phyloP scores from a whole-genome alignment of 2,329 filamentous ascomycete species.

The Epicoccum nigrum region DNA sequence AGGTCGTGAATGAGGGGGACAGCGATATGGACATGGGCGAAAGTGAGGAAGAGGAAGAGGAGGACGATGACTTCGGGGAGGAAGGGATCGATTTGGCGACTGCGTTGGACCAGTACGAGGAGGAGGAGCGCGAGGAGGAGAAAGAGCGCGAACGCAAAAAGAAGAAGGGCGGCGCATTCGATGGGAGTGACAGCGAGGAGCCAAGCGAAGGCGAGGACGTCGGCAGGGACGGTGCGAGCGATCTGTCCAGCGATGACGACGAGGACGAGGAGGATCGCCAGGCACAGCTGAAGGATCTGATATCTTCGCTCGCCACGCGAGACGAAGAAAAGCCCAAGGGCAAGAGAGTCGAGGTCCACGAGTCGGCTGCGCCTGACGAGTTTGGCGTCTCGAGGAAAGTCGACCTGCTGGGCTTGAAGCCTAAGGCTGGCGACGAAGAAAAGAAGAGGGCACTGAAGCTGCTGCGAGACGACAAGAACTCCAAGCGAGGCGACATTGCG shows the following conservation, averaged over 20 bases:
- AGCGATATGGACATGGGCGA: slow-evolving; percentile 58
- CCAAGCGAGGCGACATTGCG: slow-evolving; percentile 60
- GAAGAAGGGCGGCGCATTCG: slow-evolving; percentile 37
- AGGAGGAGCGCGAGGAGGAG: slow-evolving; percentile 42
- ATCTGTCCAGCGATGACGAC: slow-evolving; percentile 53
- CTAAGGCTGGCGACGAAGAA: slow-evolving; percentile 73
- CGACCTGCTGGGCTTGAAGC: slow-evolving; percentile 75
- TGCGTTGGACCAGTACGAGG: slow-evolving; percentile 60
- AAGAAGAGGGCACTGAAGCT: slow-evolving; percentile 82
- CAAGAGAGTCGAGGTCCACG: slow-evolving; percentile 56
- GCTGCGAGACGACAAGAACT: slow-evolving; percentile 68
- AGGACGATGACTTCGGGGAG: slow-evolving; percentile 64
- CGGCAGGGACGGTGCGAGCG: slow-evolving; percentile 56
- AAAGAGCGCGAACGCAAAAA: slow-evolving; percentile 38
- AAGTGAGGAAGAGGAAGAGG: slow-evolving; percentile 41
- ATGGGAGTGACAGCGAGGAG: slow-evolving; percentile 60
- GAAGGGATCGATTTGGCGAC: slow-evolving; percentile 68
- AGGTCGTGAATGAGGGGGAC: slow-evolving; percentile 36
- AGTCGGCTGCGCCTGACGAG: slow-evolving; percentile 67
- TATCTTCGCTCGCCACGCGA: slow-evolving; percentile 66
- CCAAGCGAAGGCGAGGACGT: slow-evolving; percentile 56
- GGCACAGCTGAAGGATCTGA: slow-evolving; percentile 70
- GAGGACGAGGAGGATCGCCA: slow-evolving; percentile 60
- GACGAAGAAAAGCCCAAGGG: slow-evolving; percentile 42
- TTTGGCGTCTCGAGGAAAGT: slow-evolving; percentile 69